phyloP scores from a whole-genome alignment of 2,329 filamentous ascomycete genomes.

The Xylariaceae sp. region DNA sequence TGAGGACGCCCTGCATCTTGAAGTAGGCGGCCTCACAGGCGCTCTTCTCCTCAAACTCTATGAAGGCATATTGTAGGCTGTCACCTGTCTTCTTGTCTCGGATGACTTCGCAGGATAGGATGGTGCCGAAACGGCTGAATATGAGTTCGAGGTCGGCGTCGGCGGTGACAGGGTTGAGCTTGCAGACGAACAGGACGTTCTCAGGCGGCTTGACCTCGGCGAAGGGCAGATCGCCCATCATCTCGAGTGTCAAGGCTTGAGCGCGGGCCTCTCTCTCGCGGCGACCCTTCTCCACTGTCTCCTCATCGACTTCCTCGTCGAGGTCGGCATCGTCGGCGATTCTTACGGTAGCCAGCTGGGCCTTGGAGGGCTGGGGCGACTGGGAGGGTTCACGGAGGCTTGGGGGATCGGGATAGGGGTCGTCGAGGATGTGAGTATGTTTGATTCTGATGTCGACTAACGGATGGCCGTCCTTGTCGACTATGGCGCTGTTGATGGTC shows the following conservation, averaged over 20 bases:
- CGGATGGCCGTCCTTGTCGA: conserved; percentile 80
- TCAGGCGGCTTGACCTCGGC: conserved; percentile 96
- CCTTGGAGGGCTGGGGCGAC: conserved; percentile 76
- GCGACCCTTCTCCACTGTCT: conserved; percentile 72
- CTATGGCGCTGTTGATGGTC: conserved; percentile 86
- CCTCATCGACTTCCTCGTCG: conserved; percentile 68
- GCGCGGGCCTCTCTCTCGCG: conserved; percentile 88
- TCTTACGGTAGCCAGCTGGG: conserved; percentile 84
- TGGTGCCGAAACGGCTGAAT: conserved; percentile 93
- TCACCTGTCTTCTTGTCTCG: conserved; percentile 90
- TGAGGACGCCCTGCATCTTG: conserved; percentile 97
- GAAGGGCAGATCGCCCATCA: conserved; percentile 96
- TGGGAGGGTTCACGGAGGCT: conserved; percentile 72
- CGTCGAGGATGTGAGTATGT: conserved; percentile 87
- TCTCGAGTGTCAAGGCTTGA: conserved; percentile 90
- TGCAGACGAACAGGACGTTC: conserved; percentile 97
- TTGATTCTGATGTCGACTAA: conserved; percentile 93
- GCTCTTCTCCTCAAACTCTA: conserved; percentile 90
- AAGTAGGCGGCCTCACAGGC: conserved; percentile 95
- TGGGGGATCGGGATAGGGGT: conserved; percentile 80
- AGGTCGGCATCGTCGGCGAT: conserved; percentile 86
- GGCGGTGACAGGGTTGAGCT: conserved; percentile 92
- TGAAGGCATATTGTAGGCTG: conserved; percentile 94
- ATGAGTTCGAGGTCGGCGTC: conserved; percentile 94
- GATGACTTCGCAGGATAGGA: conserved; percentile 93